A percentile compares a stretch with the other conserved stretches of the same genome.
phyloP scores from a whole-genome alignment of 225 moss, liverwort and hornwort species.

The Marchantia paleacea region DNA sequence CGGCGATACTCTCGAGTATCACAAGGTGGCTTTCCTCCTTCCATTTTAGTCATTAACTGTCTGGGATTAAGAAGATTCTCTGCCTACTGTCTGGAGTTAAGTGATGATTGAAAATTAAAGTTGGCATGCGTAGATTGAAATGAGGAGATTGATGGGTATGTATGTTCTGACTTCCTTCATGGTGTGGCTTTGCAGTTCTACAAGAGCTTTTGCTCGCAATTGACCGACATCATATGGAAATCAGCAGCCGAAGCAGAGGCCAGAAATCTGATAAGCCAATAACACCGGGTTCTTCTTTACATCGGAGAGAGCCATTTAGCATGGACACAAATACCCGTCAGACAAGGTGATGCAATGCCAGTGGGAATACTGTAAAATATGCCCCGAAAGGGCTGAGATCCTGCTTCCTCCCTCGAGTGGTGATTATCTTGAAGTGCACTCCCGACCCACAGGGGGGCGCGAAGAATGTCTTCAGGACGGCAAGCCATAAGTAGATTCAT shows the following conservation, averaged over 20 bases:
- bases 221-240: slow-evolving; percentile 86
- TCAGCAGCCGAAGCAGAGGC: slow-evolving; percentile 58
- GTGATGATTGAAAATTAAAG: too few species aligned
- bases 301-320: neutral
- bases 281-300: neutral
- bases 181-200: slow-evolving; percentile 67
- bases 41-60: too few species aligned
- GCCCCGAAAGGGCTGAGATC: neutral
- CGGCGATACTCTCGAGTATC: slow-evolving; percentile 93
- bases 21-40: slow-evolving; percentile 52
- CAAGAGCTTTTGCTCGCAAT: slow-evolving; percentile 69
- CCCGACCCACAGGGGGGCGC: neutral
- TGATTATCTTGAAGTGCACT: neutral
- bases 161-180: neutral
- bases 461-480: neutral
- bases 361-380: neutral
- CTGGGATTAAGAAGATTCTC: too few species aligned
- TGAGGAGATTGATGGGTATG: neutral
- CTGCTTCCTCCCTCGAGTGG: neutral
- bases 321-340: neutral
- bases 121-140: neutral
- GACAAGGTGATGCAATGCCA: neutral
- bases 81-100: too few species aligned
- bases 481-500: neutral
- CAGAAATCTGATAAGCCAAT: slow-evolving; percentile 27